Conservation (phyloP, 139 green algal species). For the Chlorokybus atmophyticus region DNA sequence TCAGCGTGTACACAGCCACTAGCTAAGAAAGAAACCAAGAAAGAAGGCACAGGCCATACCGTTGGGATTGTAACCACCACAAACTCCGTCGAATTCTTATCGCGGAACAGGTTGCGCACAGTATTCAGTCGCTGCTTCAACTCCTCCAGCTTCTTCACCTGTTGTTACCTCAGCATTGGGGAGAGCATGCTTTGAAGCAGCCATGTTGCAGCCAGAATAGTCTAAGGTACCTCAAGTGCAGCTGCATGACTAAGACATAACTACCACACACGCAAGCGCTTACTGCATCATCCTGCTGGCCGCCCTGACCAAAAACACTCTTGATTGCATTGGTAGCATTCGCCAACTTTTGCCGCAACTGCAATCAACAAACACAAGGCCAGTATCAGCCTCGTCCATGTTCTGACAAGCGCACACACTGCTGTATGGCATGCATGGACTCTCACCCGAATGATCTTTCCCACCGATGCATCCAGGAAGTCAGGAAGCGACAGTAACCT, state of each 20-base stretch:
- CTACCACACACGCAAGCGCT: no score
- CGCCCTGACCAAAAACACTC: constrained; percentile 58
- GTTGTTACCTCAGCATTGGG: no score
- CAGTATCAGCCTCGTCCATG: neutral
- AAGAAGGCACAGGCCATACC: constrained; percentile 15
- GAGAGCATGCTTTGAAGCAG: no score
- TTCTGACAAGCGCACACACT: no score
- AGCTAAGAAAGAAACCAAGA: neutral
- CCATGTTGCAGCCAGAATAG: no score
- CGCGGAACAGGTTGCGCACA: constrained; percentile 62
- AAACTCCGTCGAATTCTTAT: constrained; percentile 75
- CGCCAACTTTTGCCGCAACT: constrained; percentile 67
- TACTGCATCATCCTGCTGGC: constrained; percentile 46
- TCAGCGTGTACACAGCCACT: neutral
- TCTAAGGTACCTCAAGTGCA: no score
- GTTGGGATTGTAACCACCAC: constrained; percentile 96
- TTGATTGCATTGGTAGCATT: constrained; percentile 53
- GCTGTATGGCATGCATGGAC: no score
- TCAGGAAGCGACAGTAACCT: constrained; percentile 87
- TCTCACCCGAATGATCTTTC: constrained; percentile 40
- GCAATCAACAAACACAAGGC: constrained; percentile 17
- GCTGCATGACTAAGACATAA: no score
- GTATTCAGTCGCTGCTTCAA: constrained; percentile 25
- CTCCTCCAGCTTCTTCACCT: constrained; percentile 61
- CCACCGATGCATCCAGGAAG: constrained; percentile 79